These are phyloP conservation scores for Drechslerella dactyloides DNA, from an alignment of 2,329 filamentous ascomycete genomes.

Conservation along the genomic window DNA sequence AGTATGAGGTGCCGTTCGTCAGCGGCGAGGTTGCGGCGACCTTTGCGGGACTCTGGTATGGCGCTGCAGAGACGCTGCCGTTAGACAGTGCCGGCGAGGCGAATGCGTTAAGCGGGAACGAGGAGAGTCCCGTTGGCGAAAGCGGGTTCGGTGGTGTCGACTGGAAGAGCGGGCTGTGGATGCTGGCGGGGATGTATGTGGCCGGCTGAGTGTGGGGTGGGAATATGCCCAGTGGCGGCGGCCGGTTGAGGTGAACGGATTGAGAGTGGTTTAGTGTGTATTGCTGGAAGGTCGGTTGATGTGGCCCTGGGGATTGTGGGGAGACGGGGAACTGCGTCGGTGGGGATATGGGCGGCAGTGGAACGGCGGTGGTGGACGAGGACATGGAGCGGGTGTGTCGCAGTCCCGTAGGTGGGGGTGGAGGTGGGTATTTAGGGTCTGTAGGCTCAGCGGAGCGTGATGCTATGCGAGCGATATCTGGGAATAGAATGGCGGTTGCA, in stretches of 20 bases:
- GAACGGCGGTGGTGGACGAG: constrained; percentile 1
- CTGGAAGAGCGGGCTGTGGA: constrained; percentile 36
- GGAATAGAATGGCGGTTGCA: constrained; percentile 45
- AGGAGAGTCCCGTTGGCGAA: constrained; percentile 15
- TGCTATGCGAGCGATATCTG: constrained; percentile 39
- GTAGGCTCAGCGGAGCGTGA: constrained; percentile 24
- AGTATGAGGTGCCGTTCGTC: constrained; percentile 19
- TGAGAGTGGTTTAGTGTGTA: constrained; percentile 31
- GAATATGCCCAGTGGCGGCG: constrained; percentile 39
- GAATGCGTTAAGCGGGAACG: constrained; percentile 29
- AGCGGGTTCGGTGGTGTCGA: constrained; percentile 37
- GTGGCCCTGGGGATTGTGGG: constrained; percentile 40
- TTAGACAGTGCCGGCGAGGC: constrained; percentile 10
- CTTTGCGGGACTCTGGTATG: constrained; percentile 35
- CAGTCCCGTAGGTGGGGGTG: constrained; percentile 36
- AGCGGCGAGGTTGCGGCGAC: constrained; percentile 34
- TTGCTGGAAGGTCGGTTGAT: constrained; percentile 29
- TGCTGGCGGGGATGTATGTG: constrained; percentile 18
- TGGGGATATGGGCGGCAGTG: constrained; percentile 39
- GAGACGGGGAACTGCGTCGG: constrained; percentile 41
- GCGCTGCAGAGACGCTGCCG: too few species aligned
- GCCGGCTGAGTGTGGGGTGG: constrained; percentile 10
- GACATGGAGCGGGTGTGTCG: constrained; percentile 33
- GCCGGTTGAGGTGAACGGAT: constrained; percentile 40
- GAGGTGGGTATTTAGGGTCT: constrained; percentile 27